Evolutionary conservation across 768 basidiomycete species (phyloP).

Genomic region (Naganishia onofrii): DNA sequence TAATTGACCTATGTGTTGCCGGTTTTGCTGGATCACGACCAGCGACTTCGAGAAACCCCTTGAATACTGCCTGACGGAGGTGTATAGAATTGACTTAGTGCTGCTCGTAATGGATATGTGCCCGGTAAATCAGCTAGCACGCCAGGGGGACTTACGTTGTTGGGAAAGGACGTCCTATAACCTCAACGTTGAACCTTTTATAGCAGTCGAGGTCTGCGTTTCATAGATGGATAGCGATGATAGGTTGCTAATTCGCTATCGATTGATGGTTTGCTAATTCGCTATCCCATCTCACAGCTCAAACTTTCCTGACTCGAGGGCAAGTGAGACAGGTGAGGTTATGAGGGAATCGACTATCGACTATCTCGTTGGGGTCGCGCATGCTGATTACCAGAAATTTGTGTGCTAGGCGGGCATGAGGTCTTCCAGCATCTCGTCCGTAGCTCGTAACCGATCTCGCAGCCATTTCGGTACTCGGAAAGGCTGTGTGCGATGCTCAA

Average conservation of each 20-base stretch:
- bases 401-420: neutral
- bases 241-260: neutral
- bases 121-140: neutral
- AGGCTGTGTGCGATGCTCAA: neutral
- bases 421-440: neutral
- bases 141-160: neutral
- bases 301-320: neutral
- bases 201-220: neutral
- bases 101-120: neutral
- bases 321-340: neutral
- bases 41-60: neutral
- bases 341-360: constrained; percentile 1
- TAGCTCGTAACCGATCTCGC: constrained; percentile 23
- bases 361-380: neutral
- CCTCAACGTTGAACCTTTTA: neutral
- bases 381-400: neutral
- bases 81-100: neutral
- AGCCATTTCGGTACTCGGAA: constrained; percentile 18
- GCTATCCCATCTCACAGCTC: neutral
- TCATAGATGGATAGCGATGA: constrained; percentile 7
- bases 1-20: neutral
- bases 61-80: neutral
- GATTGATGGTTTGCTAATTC: neutral
- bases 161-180: too few relatives aligned
- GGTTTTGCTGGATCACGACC: neutral